Percentiles rank a stretch among this genome's conserved stretches.
Evolutionary conservation across 2,329 filamentous ascomycete genomes (phyloP).

Genomic region (Fusarium decemcellulare): DNA sequence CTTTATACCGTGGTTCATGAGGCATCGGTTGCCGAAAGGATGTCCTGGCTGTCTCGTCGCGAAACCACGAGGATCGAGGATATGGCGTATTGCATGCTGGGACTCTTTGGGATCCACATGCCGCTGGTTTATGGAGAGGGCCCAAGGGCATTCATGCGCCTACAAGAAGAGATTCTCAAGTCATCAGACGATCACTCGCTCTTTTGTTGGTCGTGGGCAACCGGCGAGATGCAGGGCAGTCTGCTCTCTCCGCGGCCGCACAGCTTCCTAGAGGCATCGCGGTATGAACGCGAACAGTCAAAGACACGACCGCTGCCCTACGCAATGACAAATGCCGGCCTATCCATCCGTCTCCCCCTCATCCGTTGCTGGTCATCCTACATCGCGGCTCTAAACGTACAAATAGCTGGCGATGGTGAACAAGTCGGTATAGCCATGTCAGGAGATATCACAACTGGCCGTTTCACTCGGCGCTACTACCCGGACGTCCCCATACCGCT

Average conservation of each 20-base stretch:
- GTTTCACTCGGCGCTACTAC: background rate
- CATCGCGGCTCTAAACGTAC: background rate
- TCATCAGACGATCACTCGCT: background rate
- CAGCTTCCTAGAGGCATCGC: background rate
- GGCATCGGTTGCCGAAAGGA: constrained; percentile 12
- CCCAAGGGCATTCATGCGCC: constrained; percentile 13
- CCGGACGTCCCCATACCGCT: background rate
- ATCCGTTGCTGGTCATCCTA: background rate
- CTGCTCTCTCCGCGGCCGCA: background rate
- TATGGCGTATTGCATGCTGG: constrained; percentile 16
- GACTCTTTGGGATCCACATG: constrained; percentile 16
- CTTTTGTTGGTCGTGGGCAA: background rate
- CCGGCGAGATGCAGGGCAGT: background rate
- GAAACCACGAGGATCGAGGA: constrained; percentile 15
- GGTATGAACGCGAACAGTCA: background rate
- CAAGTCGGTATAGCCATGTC: background rate
- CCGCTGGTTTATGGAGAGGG: constrained; percentile 16
- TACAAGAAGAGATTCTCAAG: constrained; percentile 15
- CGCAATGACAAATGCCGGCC: background rate
- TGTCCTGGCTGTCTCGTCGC: constrained; percentile 20
- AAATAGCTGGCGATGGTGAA: background rate
- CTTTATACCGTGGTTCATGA: background rate
- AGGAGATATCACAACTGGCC: background rate
- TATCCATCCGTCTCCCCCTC: background rate
- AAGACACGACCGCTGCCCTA: background rate